Base-by-base conservation (phyloP, 2,329 filamentous ascomycete genomes). In the Talaromyces atroroseus region DNA sequence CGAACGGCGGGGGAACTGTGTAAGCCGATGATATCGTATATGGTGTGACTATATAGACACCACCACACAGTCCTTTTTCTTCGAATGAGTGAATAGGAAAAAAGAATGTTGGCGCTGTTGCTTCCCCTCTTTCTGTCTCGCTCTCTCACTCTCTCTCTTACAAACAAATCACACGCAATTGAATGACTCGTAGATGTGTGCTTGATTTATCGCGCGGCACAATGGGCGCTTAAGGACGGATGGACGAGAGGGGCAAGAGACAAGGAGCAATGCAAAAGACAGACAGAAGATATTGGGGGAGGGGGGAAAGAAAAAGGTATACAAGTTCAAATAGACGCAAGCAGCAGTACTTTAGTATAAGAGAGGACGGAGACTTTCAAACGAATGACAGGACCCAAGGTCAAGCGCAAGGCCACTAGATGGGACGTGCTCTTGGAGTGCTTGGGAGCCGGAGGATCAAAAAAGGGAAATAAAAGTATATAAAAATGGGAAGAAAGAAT, bases 321-420 rank as follows among this genome's bases (percentile, higher is more conserved):
- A 21, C 26, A 29, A 26, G 24, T 26, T n/a, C 10, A 26, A 52
- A 56, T 47, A 48, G 50, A 53, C 32, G 34, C 46, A 49, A 53
- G 47, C 29, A 46, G 48, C 46, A 53, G 40, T 5, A 48, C 26
- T 10, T 38, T 36, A 46, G 55, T 49, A 48, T 52, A 52, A 45
- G 48, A 20, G 44, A 57, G 54, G 21, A 45, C 44, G 32, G 26
- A 23, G 40, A 32, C 20, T 36, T 50, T 54, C 52, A 62, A 69
- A 68, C 60, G 69, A 72, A 71, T 63, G 70, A 70, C 66, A 71
- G 68, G 69, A 65, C 64, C 65, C 52, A 62, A 58, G 59, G 61
- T 58, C 64, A 64, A 50, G 57, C 62, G 56, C 63, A 58, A 62
- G 12, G 60, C 60, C 63, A 60, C 59, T 55, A 61, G 50, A 56